Percentiles rank a stretch among this genome's conserved stretches.
phyloP scores from a whole-genome alignment of 2,329 filamentous ascomycete species.

The Cytospora mali region DNA sequence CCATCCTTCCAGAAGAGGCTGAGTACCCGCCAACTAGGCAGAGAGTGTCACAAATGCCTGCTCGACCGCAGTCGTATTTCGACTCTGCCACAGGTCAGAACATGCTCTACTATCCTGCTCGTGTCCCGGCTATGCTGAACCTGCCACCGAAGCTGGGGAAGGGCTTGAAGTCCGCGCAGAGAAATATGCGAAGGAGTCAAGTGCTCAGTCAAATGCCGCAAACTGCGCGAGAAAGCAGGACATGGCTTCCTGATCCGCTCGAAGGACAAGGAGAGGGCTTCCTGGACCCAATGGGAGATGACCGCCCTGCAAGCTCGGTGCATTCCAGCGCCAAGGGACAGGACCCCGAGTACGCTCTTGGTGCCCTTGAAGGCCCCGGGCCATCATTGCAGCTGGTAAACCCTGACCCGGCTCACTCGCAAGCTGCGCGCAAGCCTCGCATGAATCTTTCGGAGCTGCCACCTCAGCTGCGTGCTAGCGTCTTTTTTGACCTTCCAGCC shows the following conservation, averaged over 20 bases:
- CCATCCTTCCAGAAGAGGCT: conserved; percentile 22
- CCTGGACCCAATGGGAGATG: conserved; percentile 26
- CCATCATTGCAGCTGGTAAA: neutral
- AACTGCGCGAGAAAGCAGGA: conserved; percentile 39
- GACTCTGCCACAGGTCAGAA: conserved; percentile 69
- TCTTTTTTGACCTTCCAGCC: conserved; percentile 79
- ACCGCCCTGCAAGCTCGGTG: conserved; percentile 2
- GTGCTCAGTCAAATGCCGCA: conserved; percentile 65
- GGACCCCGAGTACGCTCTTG: conserved; percentile 25
- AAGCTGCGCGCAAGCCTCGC: conserved; percentile 40
- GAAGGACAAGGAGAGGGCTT: conserved; percentile 41
- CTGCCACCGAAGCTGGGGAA: conserved; percentile 85
- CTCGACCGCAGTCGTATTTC: conserved; percentile 60
- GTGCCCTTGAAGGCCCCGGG: conserved; percentile 8
- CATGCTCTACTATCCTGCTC: conserved; percentile 95
- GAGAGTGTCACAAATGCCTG: conserved; percentile 31
- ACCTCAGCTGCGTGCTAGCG: conserved; percentile 84
- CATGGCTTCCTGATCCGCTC: conserved; percentile 53
- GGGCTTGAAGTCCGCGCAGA: conserved; percentile 59
- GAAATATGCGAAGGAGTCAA: conserved; percentile 74
- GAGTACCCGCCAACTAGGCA: conserved; percentile 30
- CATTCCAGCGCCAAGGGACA: conserved; percentile 14
- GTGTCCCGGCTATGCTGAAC: conserved; percentile 91
- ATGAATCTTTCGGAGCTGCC: conserved; percentile 62
- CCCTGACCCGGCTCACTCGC: conserved; percentile 29